These are phyloP conservation scores for Lentinula novae-zelandiae DNA, from an alignment of 1,284 basidiomycete genomes.

Conservation along the genomic window DNA sequence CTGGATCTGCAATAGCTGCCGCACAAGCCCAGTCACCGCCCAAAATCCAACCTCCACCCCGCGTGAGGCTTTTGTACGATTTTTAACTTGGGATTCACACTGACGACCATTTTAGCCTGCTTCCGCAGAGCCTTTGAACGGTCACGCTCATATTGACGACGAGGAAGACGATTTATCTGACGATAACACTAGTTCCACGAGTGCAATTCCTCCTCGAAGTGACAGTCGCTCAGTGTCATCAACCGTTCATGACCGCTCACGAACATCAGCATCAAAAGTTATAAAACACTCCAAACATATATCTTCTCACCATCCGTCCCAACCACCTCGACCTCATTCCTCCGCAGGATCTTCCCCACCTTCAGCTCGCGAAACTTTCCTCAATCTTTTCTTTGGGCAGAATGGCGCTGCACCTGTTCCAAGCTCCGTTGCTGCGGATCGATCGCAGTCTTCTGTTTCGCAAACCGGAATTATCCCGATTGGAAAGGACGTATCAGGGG, in stretches of 20 bases:
- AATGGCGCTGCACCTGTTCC: slow-evolving; percentile 66
- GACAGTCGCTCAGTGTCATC: slow-evolving; percentile 77
- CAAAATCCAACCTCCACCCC: slow-evolving; percentile 40
- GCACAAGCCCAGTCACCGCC: slow-evolving; percentile 42
- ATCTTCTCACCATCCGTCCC: slow-evolving; percentile 32
- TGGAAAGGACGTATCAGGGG: slow-evolving; percentile 58
- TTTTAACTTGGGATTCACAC: background rate
- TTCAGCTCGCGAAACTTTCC: slow-evolving; percentile 82
- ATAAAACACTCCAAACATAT: slow-evolving; percentile 32
- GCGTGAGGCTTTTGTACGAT: slow-evolving; percentile 39
- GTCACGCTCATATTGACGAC: slow-evolving; percentile 42
- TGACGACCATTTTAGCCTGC: slow-evolving; percentile 38
- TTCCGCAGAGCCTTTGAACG: slow-evolving; percentile 54
- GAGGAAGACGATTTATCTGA: slow-evolving; percentile 58
- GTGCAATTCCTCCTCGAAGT: slow-evolving; percentile 41
- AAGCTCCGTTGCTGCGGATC: slow-evolving; percentile 40
- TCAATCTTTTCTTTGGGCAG: slow-evolving; percentile 95
- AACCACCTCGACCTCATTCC: slow-evolving; percentile 26
- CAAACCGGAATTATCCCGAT: slow-evolving; percentile 35
- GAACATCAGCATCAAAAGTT: slow-evolving; percentile 29
- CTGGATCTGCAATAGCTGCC: slow-evolving; percentile 61
- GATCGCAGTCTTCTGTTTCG: slow-evolving; percentile 19
- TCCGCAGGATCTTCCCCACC: slow-evolving; percentile 39
- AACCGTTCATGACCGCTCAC: slow-evolving; percentile 72
- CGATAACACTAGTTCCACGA: slow-evolving; percentile 47